Evolutionary conservation across 1,284 basidiomycete species (phyloP).

Genomic region (Irpex sp.): DNA sequence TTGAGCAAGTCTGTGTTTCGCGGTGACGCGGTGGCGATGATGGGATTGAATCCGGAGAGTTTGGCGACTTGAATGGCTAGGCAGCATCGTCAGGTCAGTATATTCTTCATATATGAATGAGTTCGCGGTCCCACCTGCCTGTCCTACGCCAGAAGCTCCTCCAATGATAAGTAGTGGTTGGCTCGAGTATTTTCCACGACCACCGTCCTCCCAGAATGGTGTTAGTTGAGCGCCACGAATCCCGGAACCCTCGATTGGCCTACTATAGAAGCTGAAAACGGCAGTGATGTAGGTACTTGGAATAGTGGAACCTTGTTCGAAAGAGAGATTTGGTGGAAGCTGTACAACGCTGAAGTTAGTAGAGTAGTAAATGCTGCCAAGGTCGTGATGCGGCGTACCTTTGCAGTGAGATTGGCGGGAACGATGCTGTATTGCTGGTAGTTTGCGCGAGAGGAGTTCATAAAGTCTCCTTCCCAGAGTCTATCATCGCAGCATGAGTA

Average conservation of each 20-base stretch:
- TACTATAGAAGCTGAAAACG: conserved; percentile 19
- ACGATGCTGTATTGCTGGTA: conserved; percentile 32
- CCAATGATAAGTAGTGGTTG: conserved; percentile 43
- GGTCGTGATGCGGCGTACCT: conserved; percentile 19
- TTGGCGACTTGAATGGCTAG: conserved; percentile 66
- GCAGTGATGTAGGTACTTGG: conserved; percentile 28
- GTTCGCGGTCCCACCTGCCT: conserved; percentile 35
- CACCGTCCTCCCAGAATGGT: conserved; percentile 24
- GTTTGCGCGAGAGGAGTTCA: conserved; percentile 15
- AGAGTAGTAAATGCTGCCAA: background rate
- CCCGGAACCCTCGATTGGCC: background rate
- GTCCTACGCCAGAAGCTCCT: conserved; percentile 45
- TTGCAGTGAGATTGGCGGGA: conserved; percentile 17
- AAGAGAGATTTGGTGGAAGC: conserved; percentile 26
- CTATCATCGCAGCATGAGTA: conserved; percentile 14
- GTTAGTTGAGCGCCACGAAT: conserved; percentile 20
- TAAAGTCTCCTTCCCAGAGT: conserved; percentile 12
- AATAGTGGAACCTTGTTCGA: conserved; percentile 29
- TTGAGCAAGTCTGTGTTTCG: conserved; percentile 52
- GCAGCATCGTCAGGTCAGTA: no score
- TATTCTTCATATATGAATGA: no score
- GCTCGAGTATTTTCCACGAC: conserved; percentile 34
- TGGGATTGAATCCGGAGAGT: conserved; percentile 59
- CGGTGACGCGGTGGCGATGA: conserved; percentile 60
- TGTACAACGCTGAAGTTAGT: background rate